phyloP scores from a whole-genome alignment of 768 basidiomycete genomes.

The Kwoniella bestiolae region DNA sequence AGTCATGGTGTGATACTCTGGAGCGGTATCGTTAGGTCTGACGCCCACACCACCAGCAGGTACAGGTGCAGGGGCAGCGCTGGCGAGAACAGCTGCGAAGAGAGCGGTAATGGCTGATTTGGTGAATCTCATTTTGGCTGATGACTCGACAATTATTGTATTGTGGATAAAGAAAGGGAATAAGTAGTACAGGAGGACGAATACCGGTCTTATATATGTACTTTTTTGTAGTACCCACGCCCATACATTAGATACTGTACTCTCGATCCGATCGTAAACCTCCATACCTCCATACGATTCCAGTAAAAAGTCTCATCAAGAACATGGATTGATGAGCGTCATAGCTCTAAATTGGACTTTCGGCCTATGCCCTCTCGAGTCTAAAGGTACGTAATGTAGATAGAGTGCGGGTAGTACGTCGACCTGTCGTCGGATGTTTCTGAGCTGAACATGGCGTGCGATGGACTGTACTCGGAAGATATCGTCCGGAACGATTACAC shows the following conservation, averaged over 20 bases:
- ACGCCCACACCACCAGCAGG: constrained; percentile 52
- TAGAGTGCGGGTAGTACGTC: no score
- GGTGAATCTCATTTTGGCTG: constrained; percentile 18
- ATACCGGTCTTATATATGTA: not conserved
- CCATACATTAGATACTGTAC: not conserved
- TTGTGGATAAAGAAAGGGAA: not conserved
- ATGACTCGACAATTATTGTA: no score
- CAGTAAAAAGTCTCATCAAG: no score
- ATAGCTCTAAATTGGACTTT: no score
- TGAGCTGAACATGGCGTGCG: no score
- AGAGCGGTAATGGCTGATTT: constrained; percentile 26
- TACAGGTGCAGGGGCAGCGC: constrained; percentile 47
- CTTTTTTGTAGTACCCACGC: not conserved
- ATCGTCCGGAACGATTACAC: not conserved
- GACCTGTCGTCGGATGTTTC: no score
- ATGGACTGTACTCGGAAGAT: no score
- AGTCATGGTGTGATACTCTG: constrained; percentile 46
- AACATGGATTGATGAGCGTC: no score
- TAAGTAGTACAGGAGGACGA: not conserved
- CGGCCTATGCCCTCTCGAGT: no score
- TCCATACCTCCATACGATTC: no score
- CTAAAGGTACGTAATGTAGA: no score
- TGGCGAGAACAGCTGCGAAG: constrained; percentile 29
- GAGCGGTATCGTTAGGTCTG: constrained; percentile 53
- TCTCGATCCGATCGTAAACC: no score